Conservation (phyloP, 495 filamentous ascomycete species). For the Aspergillus egyptiacus region DNA sequence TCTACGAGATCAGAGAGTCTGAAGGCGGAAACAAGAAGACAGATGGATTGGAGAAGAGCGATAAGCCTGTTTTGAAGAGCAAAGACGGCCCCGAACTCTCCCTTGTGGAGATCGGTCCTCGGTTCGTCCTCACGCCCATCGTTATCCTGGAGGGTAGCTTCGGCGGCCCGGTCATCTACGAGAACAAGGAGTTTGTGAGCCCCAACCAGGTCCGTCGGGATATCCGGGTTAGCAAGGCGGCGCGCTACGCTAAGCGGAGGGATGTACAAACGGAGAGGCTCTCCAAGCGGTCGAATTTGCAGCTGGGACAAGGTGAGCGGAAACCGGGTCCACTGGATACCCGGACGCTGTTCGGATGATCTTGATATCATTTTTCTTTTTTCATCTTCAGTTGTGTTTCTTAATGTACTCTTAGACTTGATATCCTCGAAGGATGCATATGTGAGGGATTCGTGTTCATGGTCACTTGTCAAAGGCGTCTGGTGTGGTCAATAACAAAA, state of each 20-base stretch:
- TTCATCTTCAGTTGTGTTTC: slow-evolving; percentile 18
- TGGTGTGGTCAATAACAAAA: slow-evolving; percentile 25
- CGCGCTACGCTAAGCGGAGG: slow-evolving; percentile 63
- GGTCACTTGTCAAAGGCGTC: slow-evolving; percentile 38
- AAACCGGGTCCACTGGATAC: slow-evolving; percentile 71
- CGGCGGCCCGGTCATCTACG: slow-evolving; percentile 93
- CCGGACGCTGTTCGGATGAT: slow-evolving; percentile 70
- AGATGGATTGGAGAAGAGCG: slow-evolving; percentile 27
- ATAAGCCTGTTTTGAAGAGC: slow-evolving; percentile 31
- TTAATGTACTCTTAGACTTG: slow-evolving; percentile 27
- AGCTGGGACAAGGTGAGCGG: slow-evolving; percentile 60
- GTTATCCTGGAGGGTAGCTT: slow-evolving; percentile 94
- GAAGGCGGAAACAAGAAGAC: slow-evolving; percentile 47
- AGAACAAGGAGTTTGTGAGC: slow-evolving; percentile 97
- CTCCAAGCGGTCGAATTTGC: slow-evolving; percentile 68
- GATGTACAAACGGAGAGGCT: slow-evolving; percentile 67
- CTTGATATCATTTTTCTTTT: too few relatives aligned
- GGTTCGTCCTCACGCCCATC: slow-evolving; percentile 93
- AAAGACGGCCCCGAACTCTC: slow-evolving; percentile 61
- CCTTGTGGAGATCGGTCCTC: slow-evolving; percentile 88
- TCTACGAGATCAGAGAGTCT: slow-evolving; percentile 87
- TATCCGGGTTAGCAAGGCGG: slow-evolving; percentile 64
- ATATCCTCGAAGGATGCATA: slow-evolving; percentile 38
- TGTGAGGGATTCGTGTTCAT: slow-evolving; percentile 36
- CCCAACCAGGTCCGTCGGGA: slow-evolving; percentile 91